A percentile compares a stretch with the other conserved stretches of the same genome.
phyloP scores from a whole-genome alignment of 306 rosid species.

The Quercus variabilis region DNA sequence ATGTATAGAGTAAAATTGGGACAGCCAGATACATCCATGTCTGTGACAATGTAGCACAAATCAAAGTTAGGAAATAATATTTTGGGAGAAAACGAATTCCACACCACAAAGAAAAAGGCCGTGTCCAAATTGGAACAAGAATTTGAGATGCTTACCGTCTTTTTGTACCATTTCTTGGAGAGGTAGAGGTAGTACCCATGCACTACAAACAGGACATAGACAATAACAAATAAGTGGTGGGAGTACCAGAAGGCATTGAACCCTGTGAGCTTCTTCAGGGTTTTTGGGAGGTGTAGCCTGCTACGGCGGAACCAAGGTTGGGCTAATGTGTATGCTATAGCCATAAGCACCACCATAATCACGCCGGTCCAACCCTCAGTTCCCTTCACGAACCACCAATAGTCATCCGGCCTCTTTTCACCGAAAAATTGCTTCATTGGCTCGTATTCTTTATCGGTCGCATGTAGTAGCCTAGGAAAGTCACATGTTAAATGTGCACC shows the following conservation, averaged over 20 bases:
- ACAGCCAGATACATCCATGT: conserved; percentile 89
- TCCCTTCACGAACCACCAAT: conserved; percentile 97
- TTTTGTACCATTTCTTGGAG: conserved; percentile 78
- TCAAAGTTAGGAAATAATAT: conserved; percentile 8
- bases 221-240: conserved; percentile 80
- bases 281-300: conserved; percentile 56
- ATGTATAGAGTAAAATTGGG: conserved; percentile 69
- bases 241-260: conserved; percentile 98
- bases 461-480: conserved; percentile 70
- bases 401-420: conserved; percentile 45
- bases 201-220: conserved; percentile 65
- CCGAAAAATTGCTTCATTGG: conserved; percentile 68
- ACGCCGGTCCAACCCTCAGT: conserved; percentile 90
- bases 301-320: conserved; percentile 83
- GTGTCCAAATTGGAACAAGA: background rate
- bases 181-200: conserved; percentile 82
- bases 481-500: conserved; percentile 77
- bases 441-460: conserved; percentile 46
- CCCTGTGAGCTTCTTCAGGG: conserved; percentile 69
- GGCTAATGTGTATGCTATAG: conserved; percentile 73
- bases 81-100: background rate
- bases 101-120: background rate
- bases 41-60: conserved; percentile 28
- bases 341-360: conserved; percentile 74
- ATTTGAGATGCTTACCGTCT: conserved; percentile 49